Base-by-base conservation (phyloP, 768 basidiomycete species). In the Mycena venus region DNA sequence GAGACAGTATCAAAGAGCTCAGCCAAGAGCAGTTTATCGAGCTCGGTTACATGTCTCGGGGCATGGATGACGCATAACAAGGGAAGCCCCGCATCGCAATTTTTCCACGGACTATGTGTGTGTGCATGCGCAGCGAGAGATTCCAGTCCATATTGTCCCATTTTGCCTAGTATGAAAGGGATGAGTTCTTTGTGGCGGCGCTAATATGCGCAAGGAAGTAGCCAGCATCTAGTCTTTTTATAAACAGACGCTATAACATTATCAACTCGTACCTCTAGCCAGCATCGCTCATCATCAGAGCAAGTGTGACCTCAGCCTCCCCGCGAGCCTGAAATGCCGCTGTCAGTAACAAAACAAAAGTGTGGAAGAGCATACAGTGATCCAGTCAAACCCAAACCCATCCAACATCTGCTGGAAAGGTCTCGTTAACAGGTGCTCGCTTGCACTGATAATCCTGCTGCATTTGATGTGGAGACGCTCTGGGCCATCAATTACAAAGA, bases 271-370 rank as follows among this genome's bases (percentile, higher is more conserved):
- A n/a, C n/a, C n/a, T n/a, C n/a, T n/a, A n/a, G n/a, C n/a, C n/a
- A n/a, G n/a, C 86, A 64, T 80, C 77, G 1, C 77, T 73, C 44
- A 85, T 87, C 74, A 90, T 84, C n/a, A 82, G 78, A 3, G 89
- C 87, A 8, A 91, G 81, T 68, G 90, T 89, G 5, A 89, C 89
- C 67, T 90, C 90, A 3, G 89, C 90, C 79, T 90, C 90, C 15
- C 89, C 90, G 21, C 88, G 88, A 19, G 90, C 90, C 82, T 83
- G 21, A 25, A 17, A 49, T 49, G 64, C 58, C 12, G 56, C 40
- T 23, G 19, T n/a, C 29, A 29, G 53, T 11, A 6, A 17, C 27
- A 31, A 5, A 31, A 19, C 14, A 25, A 25, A 61, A 31, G 2
- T 38, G 19, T 21, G 44, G 27, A 42, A 21, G 36, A 49, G 66